Percentiles rank a stretch among this genome's conserved stretches.
Conservation (phyloP, 2,329 filamentous ascomycete genomes). For the Hypoxylon sp. region DNA sequence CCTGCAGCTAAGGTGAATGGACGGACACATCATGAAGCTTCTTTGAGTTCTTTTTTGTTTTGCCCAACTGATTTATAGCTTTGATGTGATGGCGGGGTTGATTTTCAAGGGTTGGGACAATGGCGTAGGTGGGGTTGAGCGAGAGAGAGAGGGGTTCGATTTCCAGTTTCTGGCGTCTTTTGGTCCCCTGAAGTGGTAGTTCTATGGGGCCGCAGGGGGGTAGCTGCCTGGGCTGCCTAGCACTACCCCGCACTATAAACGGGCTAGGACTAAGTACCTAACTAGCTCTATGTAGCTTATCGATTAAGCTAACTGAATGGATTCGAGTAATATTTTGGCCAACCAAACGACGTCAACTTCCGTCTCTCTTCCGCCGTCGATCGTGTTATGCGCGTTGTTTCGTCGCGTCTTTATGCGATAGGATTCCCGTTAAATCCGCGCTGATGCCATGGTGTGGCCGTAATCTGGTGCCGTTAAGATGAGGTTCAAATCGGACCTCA, state of each 20-base stretch:
- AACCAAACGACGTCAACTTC: slow-evolving; percentile 11
- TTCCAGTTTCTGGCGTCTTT: slow-evolving; percentile 21
- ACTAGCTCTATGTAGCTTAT: slow-evolving; percentile 26
- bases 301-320: slow-evolving; percentile 36
- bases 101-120: slow-evolving; percentile 18
- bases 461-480: slow-evolving; percentile 59
- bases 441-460: slow-evolving; percentile 36
- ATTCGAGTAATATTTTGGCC: slow-evolving; percentile 5
- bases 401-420: slow-evolving; percentile 32
- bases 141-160: slow-evolving; percentile 28
- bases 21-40: background rate
- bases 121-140: slow-evolving; percentile 16
- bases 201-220: slow-evolving; percentile 25
- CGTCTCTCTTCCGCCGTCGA: slow-evolving; percentile 6
- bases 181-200: slow-evolving; percentile 21
- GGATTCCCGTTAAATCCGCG: slow-evolving; percentile 26
- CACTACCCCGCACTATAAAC: slow-evolving; percentile 39
- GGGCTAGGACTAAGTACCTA: slow-evolving; percentile 17
- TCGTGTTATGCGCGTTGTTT: slow-evolving; percentile 24
- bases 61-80: background rate
- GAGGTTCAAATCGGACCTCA: slow-evolving; percentile 77
- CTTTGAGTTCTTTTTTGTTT: background rate
- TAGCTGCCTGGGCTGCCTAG: slow-evolving; percentile 7
- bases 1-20: background rate
- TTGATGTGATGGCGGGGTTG: slow-evolving; percentile 38